Base-by-base conservation (phyloP, 2,329 filamentous ascomycete genomes). In the Colletotrichum scovillei region DNA sequence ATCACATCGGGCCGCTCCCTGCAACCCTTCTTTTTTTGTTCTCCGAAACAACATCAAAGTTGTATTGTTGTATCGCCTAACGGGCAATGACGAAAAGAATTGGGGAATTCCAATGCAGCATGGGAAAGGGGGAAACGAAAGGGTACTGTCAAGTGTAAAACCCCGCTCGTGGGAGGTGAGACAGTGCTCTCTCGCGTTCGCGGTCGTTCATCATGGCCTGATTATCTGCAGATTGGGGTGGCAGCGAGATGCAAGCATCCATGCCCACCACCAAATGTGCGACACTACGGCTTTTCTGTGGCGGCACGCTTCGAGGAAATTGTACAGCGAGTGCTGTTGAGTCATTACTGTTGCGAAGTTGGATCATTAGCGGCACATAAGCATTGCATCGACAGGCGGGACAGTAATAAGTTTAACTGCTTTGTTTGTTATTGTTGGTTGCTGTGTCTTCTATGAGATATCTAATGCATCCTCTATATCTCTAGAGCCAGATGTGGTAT, bases 191-290 rank as follows among this genome's bases (percentile, higher is more conserved):
- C 53, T 12, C 12, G 32, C 55, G 66, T 53, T 28, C 42, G 46
- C 16, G 68, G 46, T 60, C 11, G 26, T 28, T 55, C 46, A 65
- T 62, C 56, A 66, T 73, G 71, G 67, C 67, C 71, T 73, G 71
- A 73, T 46, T n/a, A 73, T 73, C 71, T 66, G 71, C 67, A 73
- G 67, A 71, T 66, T 57, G 32, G n/a, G 56, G 67, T 71, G 56
- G 22, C 71, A 57, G 46, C 35, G 55, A 73, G 46, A 57, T 70
- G 46, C 71, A 69, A 49, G 28, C 26, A 73, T 62, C 67, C 60
- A 66, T 57, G 71, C 67, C 22, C n/a, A 24, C 59, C 19, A 22
- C 55, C 49, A 52, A 52, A 42, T 24, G 3, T 19, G 12, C 49
- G 71, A 62, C 66, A 57, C 67, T n/a, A 16, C 60, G 5, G 9